Evolutionary conservation across 225 moss, liverwort and hornwort species (phyloP), one percentile per base, ranked within the genome.

Genomic region (Climacium dendroides): DNA sequence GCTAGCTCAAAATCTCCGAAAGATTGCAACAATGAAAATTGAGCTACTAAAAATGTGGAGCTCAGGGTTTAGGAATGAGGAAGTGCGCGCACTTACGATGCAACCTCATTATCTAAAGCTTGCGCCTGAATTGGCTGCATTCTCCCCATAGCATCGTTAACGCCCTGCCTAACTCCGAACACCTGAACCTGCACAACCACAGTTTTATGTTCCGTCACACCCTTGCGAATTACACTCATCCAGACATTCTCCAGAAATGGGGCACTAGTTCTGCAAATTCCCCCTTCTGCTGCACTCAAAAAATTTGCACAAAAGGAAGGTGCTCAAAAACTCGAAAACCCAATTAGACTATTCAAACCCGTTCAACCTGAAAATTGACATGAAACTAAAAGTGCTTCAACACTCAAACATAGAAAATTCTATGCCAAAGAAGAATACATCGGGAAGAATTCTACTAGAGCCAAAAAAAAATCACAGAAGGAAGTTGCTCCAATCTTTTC

Each of bases 31-130:
- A 37, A 78, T 19, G 29, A 28, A 71, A 53, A 78, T 37, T 77
- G 53, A 8, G 29, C 20, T 50, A 35, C 50, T 29, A 41, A 76
- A 53, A 39, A 66, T 55, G 32, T 39, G 30, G 45, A 37, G 19
- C 13, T 50, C 66, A 79, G 35, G 50, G 3, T 72, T 23, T n/a
- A 78, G 62, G 47, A 34, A 74, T 30, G 82, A 64, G 26, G 19
- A 45, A 66, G 62, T 15, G 60, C 35, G 60, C 35, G 67, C 58
- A 88, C 93, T 79, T 90, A 93, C 91, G 89, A 81, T 78, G 91
- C 83, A 83, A 91, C 75, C 64, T 93, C 93, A 45, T 90, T 93
- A 13, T 93, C 93, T 62, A 90, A 91, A 89, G 92, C 92, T 80
- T 93, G 92, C 58, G 90, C 93, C 52, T 81, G 79, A 82, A 92